These are phyloP conservation scores for Helicostylum pulchrum DNA, from an alignment of 192 early-diverging fungal species.

Conservation along the genomic window DNA sequence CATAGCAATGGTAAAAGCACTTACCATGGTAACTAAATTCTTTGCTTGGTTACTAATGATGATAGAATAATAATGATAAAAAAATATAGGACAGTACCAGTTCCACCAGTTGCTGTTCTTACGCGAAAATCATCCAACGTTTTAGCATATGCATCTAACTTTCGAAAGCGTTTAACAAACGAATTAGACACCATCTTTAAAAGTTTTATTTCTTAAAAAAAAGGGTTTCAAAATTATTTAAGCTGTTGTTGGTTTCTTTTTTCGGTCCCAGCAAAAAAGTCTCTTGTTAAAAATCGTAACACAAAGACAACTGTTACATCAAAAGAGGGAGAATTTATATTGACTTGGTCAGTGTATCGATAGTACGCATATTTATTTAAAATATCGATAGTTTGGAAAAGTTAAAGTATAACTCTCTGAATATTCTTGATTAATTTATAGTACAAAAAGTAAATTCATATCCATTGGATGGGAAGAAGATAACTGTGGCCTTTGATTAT, in stretches of 20 bases:
- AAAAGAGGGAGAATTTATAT: no score
- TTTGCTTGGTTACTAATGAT: not conserved
- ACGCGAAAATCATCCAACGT: slow-evolving; percentile 90
- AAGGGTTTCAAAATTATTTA: no score
- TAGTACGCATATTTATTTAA: slow-evolving; percentile 43
- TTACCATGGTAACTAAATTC: slow-evolving; percentile 71
- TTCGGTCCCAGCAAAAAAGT: no score
- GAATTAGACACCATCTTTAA: slow-evolving; percentile 25
- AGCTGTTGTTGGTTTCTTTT: no score
- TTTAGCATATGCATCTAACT: slow-evolving; percentile 88
- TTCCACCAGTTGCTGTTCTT: slow-evolving; percentile 72
- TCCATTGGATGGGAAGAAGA: slow-evolving; percentile 59
- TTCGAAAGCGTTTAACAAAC: slow-evolving; percentile 49
- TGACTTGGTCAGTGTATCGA: no score
- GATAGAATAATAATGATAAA: not conserved
- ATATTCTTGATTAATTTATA: slow-evolving; percentile 1
- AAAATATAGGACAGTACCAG: slow-evolving; percentile 40
- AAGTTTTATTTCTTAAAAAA: no score
- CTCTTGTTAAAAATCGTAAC: no score
- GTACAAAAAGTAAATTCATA: slow-evolving; percentile 30
- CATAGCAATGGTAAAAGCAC: slow-evolving; percentile 62
- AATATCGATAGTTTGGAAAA: slow-evolving; percentile 41
- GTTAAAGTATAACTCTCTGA: slow-evolving; percentile 39
- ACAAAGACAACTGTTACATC: no score
- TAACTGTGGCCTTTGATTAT: slow-evolving; percentile 85